Conservation (phyloP, 306 rosid species). For the Boehmeria nivea region DNA sequence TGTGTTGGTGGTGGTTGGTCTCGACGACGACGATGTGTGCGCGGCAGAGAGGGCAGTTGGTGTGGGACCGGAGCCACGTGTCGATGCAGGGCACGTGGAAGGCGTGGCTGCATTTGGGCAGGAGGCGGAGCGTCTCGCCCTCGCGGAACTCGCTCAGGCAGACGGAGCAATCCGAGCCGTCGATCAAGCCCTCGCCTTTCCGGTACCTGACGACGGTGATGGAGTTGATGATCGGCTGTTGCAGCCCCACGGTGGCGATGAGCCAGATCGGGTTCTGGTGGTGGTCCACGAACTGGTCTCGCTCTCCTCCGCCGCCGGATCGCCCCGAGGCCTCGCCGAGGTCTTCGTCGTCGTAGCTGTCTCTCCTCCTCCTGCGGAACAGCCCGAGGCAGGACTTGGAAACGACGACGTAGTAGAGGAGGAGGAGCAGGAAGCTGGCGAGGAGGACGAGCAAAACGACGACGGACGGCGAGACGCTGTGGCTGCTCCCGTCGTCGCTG, state of each 20-base stretch:
- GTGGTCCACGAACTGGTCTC: conserved; percentile 32
- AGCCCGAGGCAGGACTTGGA: conserved; percentile 42
- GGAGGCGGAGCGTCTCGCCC: conserved; percentile 43
- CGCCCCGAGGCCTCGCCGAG: conserved; percentile 11
- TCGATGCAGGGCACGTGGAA: conserved; percentile 65
- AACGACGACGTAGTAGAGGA: conserved; percentile 46
- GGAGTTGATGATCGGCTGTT: conserved; percentile 59
- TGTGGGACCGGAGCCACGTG: conserved; percentile 67
- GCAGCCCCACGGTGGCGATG: conserved; percentile 56
- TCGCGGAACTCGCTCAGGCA: conserved; percentile 63
- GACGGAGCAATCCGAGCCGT: conserved; percentile 66
- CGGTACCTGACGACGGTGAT: conserved; percentile 46
- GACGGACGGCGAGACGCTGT: conserved; percentile 34
- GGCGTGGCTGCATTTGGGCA: conserved; percentile 73
- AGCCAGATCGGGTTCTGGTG: conserved; percentile 60
- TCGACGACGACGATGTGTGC: conserved; percentile 33
- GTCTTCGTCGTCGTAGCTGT: conserved; percentile 12
- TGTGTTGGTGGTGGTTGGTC: conserved; percentile 2
- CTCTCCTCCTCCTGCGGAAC: conserved; percentile 22
- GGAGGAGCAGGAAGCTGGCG: conserved; percentile 27
- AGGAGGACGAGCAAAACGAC: conserved; percentile 42
- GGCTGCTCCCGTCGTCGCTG: conserved; percentile 12
- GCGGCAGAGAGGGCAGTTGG: conserved; percentile 69
- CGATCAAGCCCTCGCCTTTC: conserved; percentile 51
- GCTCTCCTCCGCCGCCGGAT: conserved; percentile 27